Conservation (phyloP, 495 filamentous ascomycete species). For the Aspergillus carlsbadensis region DNA sequence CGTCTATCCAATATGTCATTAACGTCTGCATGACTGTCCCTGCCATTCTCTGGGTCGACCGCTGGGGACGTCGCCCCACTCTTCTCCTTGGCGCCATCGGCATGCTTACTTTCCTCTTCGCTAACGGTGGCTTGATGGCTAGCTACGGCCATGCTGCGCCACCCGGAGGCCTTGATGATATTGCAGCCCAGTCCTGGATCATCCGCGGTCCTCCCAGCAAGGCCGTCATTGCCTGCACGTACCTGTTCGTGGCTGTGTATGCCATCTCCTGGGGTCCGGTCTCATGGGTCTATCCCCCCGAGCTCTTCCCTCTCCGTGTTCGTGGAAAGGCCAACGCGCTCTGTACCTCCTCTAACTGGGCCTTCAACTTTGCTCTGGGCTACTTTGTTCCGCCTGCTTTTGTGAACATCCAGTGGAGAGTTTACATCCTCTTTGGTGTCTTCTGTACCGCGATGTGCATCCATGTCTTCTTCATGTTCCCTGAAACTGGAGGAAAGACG, state of each 20-base stretch:
- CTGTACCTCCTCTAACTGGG: conserved; percentile 70
- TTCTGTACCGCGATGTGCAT: conserved; percentile 71
- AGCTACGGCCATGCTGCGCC: conserved; percentile 52
- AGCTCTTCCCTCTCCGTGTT: conserved; percentile 65
- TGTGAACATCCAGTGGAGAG: conserved; percentile 69
- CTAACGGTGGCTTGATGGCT: conserved; percentile 69
- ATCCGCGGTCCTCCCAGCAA: conserved; percentile 34
- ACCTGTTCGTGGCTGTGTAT: conserved; percentile 64
- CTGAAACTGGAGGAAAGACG: conserved; percentile 79
- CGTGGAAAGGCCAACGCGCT: conserved; percentile 71
- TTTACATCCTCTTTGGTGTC: conserved; percentile 72
- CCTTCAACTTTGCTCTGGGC: conserved; percentile 76
- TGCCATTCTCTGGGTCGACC: conserved; percentile 57
- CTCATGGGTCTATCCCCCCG: conserved; percentile 66
- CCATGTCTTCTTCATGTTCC: conserved; percentile 80
- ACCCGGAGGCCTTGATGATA: conserved; percentile 38
- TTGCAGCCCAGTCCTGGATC: conserved; percentile 39
- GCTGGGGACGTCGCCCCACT: conserved; percentile 64
- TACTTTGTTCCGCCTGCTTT: conserved; percentile 79
- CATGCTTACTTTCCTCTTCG: conserved; percentile 68
- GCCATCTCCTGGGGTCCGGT: conserved; percentile 62
- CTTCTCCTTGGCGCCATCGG: conserved; percentile 62
- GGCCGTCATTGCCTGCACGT: conserved; percentile 62
- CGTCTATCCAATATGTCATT: conserved; percentile 71
- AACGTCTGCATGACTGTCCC: conserved; percentile 55